Base-by-base conservation (phyloP, 148 eudicot genomes). In the Dysphania ambrosioides region DNA sequence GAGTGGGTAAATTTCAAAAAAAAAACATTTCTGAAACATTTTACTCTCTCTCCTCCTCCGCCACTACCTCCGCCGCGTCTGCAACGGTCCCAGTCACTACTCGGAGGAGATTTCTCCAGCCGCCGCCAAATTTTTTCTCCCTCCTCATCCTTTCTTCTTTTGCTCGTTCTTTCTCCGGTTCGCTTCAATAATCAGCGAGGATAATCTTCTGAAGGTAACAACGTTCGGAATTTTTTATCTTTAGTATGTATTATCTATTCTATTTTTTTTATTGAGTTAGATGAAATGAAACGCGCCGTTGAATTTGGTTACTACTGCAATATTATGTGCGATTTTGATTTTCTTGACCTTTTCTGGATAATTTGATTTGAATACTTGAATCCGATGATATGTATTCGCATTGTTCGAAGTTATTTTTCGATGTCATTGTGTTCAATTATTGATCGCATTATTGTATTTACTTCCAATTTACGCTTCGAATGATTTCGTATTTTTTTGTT, bases 51-150 rank as follows among this genome's bases (percentile, higher is more conserved):
- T 71, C 64, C 35, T 23, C 49, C 71, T 35, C 66, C 69, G 26
- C 78, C 79, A 57, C 79, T 80, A 57, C 47, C 81, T 70, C 84
- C 81, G 85, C 88, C 86, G 91, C 68, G 81, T 56, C 74, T 76
- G 34, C 82, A 85, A 83, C 91, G 85, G 87, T 84, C 72, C 79
- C 89, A 87, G 84, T 67, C 82, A 75, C 63, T 8, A 19, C 10
- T 16, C 85, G 84, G 80, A 83, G 88, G 81, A 75, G 83, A 21
- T 53, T 41, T 7, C 2, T 47, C 21, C 53, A 16, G 16, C 38
- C 63, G 66, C 38, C 70, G 1, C 23, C 74, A 12, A 58, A 34
- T n/a, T n/a, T n/a, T n/a, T 30, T 21, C 29, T 30, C 26, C 19
- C 24, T 38, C 11, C 61, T 11, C 19, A 11, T 31, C 55, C 47